phyloP scores from a whole-genome alignment of 192 early-diverging fungal genomes.

The Linnemannia zychae region DNA sequence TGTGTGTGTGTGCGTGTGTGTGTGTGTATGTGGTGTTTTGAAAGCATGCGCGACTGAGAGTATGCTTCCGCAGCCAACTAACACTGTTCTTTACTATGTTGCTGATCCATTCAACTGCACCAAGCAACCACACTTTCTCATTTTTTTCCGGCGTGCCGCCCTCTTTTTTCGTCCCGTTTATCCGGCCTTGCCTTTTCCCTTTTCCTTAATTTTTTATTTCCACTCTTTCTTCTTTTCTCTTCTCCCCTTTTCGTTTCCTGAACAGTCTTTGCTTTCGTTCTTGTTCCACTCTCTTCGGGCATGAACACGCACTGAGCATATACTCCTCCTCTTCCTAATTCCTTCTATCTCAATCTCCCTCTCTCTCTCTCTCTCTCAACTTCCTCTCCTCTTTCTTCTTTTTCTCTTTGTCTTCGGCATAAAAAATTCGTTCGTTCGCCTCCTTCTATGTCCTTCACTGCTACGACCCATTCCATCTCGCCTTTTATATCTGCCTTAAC shows the following conservation, averaged over 20 bases:
- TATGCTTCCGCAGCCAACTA: background rate
- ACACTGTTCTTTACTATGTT: background rate
- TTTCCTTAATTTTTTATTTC: background rate
- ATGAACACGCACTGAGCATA: background rate
- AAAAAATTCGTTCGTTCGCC: background rate
- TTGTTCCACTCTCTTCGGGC: background rate
- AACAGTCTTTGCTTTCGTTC: background rate
- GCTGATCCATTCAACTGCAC: background rate
- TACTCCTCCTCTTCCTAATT: background rate
- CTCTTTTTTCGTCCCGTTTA: background rate
- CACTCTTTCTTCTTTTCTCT: background rate
- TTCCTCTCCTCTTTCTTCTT: background rate
- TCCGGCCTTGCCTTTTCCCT: background rate
- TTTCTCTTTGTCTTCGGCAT: background rate
- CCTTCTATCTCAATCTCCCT: background rate
- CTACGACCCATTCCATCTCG: background rate
- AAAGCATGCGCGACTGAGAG: background rate
- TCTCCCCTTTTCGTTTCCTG: background rate
- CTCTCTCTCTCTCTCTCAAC: background rate
- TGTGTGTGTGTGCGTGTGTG: too few relatives aligned
- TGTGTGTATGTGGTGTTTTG: too few relatives aligned
- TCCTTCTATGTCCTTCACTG: too few relatives aligned
- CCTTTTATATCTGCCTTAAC: slow-evolving; percentile 4
- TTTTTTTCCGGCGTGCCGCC: background rate
- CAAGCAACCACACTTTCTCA: background rate